Conservation (phyloP, 306 rosid genomes). For the Morella rubra region DNA sequence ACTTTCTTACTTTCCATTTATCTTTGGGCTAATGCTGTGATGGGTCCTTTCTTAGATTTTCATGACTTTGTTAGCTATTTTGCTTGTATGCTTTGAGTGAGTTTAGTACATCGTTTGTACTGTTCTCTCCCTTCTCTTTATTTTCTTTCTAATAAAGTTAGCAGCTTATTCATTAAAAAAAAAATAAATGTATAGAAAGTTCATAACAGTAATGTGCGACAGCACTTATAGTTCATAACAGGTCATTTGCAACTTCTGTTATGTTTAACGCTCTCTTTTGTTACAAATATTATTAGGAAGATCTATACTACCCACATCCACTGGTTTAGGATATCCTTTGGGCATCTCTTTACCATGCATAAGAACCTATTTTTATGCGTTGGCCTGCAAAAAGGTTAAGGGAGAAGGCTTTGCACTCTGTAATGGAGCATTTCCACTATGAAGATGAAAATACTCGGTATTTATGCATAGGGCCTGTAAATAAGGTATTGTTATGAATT, state of each 20-base stretch:
- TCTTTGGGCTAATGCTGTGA: too few species aligned
- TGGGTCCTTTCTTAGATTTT: too few species aligned
- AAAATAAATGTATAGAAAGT: too few species aligned
- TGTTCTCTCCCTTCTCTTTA: too few species aligned
- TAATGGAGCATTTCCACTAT: conserved; percentile 74
- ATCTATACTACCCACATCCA: conserved; percentile 87
- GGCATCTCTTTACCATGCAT: conserved; percentile 61
- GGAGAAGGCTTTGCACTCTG: conserved; percentile 54
- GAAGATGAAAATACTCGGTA: conserved; percentile 97
- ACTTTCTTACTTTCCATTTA: too few species aligned
- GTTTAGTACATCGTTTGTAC: too few species aligned
- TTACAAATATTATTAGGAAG: conserved; percentile 51
- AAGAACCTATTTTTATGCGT: conserved; percentile 66
- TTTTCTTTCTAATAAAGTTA: too few species aligned
- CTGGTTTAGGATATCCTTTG: conserved; percentile 79
- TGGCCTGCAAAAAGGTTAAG: conserved; percentile 89
- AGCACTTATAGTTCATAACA: neutral
- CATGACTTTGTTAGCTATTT: too few species aligned
- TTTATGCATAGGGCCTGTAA: conserved; percentile 86
- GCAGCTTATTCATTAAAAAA: too few species aligned
- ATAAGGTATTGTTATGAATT: conserved; percentile 52
- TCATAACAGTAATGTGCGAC: neutral
- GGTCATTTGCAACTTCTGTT: neutral
- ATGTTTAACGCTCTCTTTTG: conserved; percentile 1
- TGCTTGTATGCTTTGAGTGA: too few species aligned